Conservation (phyloP, 2,329 filamentous ascomycete species). For the Epichloe baconii region DNA sequence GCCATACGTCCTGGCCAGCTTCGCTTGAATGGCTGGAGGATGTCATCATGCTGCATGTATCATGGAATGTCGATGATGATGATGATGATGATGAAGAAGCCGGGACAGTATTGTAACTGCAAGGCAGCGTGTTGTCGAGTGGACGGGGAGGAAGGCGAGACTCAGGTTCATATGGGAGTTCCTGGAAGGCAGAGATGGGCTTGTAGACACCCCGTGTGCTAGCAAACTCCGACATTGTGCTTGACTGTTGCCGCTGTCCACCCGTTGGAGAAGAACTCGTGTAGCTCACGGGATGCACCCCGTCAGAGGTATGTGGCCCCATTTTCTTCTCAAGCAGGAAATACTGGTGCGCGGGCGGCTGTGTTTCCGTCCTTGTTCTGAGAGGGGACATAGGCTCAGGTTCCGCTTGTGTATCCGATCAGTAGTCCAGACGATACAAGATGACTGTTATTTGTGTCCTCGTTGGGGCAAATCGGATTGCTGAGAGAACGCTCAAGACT, state of each 20-base stretch:
- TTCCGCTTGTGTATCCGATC: neutral
- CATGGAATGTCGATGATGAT: slow-evolving; percentile 14
- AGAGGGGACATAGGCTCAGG: neutral
- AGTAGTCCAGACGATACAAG: neutral
- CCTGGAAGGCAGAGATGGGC: slow-evolving; percentile 11
- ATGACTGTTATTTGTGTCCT: neutral
- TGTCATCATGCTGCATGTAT: slow-evolving; percentile 5
- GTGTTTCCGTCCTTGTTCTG: neutral
- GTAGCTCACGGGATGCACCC: slow-evolving; percentile 19
- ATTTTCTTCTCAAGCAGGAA: slow-evolving; percentile 11
- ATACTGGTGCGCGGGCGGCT: slow-evolving; percentile 1
- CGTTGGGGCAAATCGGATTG: neutral
- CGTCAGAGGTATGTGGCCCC: slow-evolving; percentile 17
- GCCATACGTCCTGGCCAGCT: slow-evolving; percentile 15
- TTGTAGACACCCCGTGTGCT: slow-evolving; percentile 14
- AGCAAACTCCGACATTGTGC: slow-evolving; percentile 14
- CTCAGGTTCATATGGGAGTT: slow-evolving; percentile 13
- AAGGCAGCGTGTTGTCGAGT: neutral
- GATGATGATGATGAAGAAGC: slow-evolving; percentile 7
- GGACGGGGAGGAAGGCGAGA: slow-evolving; percentile 7
- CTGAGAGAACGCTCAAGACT: neutral
- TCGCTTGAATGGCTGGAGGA: slow-evolving; percentile 6
- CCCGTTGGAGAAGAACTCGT: slow-evolving; percentile 15
- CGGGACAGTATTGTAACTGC: slow-evolving; percentile 5
- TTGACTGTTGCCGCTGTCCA: slow-evolving; percentile 18